These are phyloP conservation scores for grape (Vitis vinifera) DNA, from an alignment of 164 flowering plant genomes.

Conservation along the genomic window ASM3070453v1 NC_081819.1:17697501-17698000, in stretches of 20 bases:
- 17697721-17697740: slow-evolving; percentile 12
- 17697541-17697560: slow-evolving; percentile 99
- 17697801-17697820: slow-evolving; percentile 99
- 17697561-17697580: slow-evolving; percentile 99
- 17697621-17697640: neutral
- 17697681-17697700: neutral
- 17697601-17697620: neutral
- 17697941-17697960: slow-evolving; percentile 73
- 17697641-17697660: no score
- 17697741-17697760: slow-evolving; percentile 99
- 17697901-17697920: slow-evolving; percentile 12
- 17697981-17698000: slow-evolving; percentile 90
- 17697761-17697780: slow-evolving; percentile 96
- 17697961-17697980: slow-evolving; percentile 98
- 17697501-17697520: slow-evolving; percentile 26
- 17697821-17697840: slow-evolving; percentile 46
- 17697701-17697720: slow-evolving; percentile 1
- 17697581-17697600: slow-evolving; percentile 91
- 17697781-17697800: slow-evolving; percentile 98
- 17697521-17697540: slow-evolving; percentile 18
- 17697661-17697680: neutral
- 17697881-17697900: slow-evolving; percentile 1
- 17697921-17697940: slow-evolving; percentile 3
- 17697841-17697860: neutral
- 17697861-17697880: slow-evolving; percentile 10